A percentile compares a stretch with the other conserved stretches of the same genome.
Evolutionary conservation across 805 yeast genomes (phyloP).

Genomic region (Yarrowia hollandica): DNA sequence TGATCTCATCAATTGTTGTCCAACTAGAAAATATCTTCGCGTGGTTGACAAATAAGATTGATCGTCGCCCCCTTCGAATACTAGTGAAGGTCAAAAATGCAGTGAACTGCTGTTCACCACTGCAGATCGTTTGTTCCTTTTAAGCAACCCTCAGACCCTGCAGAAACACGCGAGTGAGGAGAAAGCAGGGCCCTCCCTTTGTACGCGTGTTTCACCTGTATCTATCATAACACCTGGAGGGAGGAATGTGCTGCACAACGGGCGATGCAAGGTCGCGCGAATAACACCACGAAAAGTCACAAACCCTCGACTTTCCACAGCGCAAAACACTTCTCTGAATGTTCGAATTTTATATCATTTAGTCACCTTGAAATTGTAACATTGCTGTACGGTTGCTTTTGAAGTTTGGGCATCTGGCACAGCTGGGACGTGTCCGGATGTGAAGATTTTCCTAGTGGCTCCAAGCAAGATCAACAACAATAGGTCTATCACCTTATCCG

Average conservation of each 20-base stretch:
- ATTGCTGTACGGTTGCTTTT: neutral
- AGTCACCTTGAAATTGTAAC: neutral
- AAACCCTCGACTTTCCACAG: too few relatives aligned
- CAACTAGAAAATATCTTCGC: too few relatives aligned
- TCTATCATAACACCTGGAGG: neutral
- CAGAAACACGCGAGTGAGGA: conserved; percentile 1
- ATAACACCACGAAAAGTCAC: neutral
- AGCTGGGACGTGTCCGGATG: neutral
- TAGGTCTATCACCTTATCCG: neutral
- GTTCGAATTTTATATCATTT: neutral
- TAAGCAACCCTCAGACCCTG: conserved; percentile 18
- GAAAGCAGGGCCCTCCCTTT: conserved; percentile 3
- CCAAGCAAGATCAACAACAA: conserved; percentile 2
- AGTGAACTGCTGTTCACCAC: conserved; percentile 2
- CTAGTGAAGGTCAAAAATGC: conserved; percentile 1
- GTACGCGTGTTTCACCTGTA: conserved; percentile 11
- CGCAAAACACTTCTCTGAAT: neutral
- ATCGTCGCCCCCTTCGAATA: conserved; percentile 21
- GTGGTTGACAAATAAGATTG: neutral
- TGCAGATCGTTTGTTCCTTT: neutral
- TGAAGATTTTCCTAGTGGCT: neutral
- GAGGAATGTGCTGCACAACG: neutral
- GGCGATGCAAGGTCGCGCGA: neutral
- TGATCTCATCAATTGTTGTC: too few relatives aligned
- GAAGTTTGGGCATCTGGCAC: neutral